Evolutionary conservation across 2,329 filamentous ascomycete genomes (phyloP).

Genomic region (Aspergillus quadricinctus): DNA sequence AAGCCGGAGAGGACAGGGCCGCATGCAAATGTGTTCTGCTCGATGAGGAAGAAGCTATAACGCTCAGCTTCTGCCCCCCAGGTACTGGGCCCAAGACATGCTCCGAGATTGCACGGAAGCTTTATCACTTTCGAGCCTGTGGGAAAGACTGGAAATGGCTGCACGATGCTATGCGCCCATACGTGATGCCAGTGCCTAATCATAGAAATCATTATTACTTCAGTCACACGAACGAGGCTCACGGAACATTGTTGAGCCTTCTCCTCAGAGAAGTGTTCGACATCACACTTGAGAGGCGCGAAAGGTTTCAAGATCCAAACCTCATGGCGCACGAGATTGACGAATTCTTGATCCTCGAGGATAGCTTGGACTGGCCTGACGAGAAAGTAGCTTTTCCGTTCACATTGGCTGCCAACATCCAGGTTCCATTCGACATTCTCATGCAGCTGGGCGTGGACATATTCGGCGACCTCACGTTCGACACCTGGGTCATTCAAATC

Average conservation of each 20-base stretch:
- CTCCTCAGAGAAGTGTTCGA: conserved; percentile 34
- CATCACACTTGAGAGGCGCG: conserved; percentile 29
- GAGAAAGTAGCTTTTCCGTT: conserved; percentile 26
- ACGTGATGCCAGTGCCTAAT: neutral
- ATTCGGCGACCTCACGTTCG: conserved; percentile 33
- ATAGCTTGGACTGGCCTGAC: conserved; percentile 8
- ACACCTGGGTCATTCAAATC: conserved; percentile 35
- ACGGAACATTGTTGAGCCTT: conserved; percentile 32
- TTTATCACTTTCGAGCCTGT: conserved; percentile 29
- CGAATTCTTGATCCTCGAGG: conserved; percentile 28
- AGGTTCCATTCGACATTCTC: conserved; percentile 35
- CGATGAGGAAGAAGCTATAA: neutral
- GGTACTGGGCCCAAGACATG: conserved; percentile 12
- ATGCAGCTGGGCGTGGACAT: conserved; percentile 33
- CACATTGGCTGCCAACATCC: conserved; percentile 31
- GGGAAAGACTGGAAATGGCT: conserved; percentile 33
- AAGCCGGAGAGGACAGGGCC: conserved; percentile 1
- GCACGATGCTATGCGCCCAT: conserved; percentile 29
- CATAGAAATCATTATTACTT: conserved; percentile 2
- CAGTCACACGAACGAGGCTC: conserved; percentile 25
- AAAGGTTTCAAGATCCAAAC: conserved; percentile 16
- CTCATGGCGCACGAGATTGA: conserved; percentile 33
- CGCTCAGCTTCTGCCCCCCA: conserved; percentile 9
- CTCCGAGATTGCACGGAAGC: conserved; percentile 20
- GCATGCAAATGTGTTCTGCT: conserved; percentile 8